These are phyloP conservation scores for Ogataea ramenticola DNA, from an alignment of 805 yeast species.

Conservation along the genomic window DNA sequence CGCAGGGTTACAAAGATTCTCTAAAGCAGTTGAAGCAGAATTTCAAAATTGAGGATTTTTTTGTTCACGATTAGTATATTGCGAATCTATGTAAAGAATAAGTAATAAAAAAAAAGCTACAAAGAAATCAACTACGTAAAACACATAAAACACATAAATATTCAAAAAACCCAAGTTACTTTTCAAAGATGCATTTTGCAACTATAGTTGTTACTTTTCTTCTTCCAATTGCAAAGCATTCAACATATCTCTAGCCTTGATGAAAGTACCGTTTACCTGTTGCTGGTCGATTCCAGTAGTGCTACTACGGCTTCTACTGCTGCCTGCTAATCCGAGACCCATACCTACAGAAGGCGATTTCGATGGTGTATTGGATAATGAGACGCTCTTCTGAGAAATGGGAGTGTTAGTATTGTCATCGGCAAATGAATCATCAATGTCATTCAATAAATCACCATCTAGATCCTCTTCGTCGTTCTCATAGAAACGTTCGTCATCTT, in stretches of 20 bases:
- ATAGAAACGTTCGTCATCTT: constrained; percentile 23
- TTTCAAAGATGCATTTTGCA: too few species aligned
- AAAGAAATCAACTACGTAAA: too few species aligned
- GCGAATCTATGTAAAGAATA: background rate
- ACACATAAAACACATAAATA: too few species aligned
- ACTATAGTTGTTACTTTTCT: too few species aligned
- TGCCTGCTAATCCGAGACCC: constrained; percentile 8
- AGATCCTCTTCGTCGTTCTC: constrained; percentile 14
- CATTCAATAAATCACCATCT: constrained; percentile 11
- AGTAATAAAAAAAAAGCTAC: background rate
- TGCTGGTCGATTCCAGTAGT: constrained; percentile 10
- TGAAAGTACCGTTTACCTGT: constrained; percentile 17
- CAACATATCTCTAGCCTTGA: constrained; percentile 17
- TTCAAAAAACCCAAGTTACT: too few species aligned
- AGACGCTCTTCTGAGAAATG: background rate
- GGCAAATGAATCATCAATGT: constrained; percentile 4
- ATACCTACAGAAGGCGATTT: background rate
- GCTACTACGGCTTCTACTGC: constrained; percentile 8
- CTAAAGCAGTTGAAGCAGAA: constrained; percentile 47
- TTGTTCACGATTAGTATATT: too few species aligned
- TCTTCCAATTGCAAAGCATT: constrained; percentile 12
- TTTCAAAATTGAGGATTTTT: constrained; percentile 18
- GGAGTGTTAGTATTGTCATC: background rate
- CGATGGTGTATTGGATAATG: background rate
- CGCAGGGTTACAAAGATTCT: constrained; percentile 52